Conservation (phyloP, 2,329 filamentous ascomycete genomes). For the Fonsecaea monophora region DNA sequence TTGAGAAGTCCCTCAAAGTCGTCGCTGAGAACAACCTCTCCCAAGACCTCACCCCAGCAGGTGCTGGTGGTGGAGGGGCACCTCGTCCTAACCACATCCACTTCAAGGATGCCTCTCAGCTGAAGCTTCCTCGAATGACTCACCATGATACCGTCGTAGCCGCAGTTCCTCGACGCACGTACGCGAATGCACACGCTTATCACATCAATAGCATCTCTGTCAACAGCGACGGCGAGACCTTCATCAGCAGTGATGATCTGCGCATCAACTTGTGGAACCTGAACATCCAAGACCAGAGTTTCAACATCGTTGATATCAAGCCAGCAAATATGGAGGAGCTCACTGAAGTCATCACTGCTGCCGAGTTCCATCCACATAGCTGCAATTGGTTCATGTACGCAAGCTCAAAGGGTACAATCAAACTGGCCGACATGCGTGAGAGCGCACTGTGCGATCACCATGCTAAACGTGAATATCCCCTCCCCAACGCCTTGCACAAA, state of each 20-base stretch:
- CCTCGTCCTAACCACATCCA: constrained; percentile 73
- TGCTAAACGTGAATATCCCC: constrained; percentile 75
- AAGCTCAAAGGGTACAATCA: constrained; percentile 98
- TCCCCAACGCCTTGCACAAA: neutral
- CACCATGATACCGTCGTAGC: constrained; percentile 98
- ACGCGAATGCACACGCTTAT: constrained; percentile 97
- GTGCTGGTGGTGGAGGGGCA: constrained; percentile 71
- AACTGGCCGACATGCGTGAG: constrained; percentile 97
- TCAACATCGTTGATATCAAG: constrained; percentile 99
- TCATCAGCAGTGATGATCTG: constrained; percentile 97
- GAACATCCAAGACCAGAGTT: constrained; percentile 99
- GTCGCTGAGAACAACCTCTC: constrained; percentile 99
- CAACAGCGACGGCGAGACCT: constrained; percentile 98
- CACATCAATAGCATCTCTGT: constrained; percentile 99
- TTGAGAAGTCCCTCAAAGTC: constrained; percentile 98
- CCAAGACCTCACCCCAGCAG: constrained; percentile 83
- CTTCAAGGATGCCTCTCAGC: constrained; percentile 79
- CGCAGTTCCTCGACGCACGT: constrained; percentile 92
- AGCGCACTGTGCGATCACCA: constrained; percentile 95
- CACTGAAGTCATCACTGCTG: constrained; percentile 97
- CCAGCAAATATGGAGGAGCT: constrained; percentile 99
- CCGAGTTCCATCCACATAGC: constrained; percentile 94
- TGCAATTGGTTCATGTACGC: constrained; percentile 99
- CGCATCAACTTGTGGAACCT: constrained; percentile 99
- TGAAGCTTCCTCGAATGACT: constrained; percentile 94